Conservation (phyloP, 2,329 filamentous ascomycete species). For the Myotisia sp. region DNA sequence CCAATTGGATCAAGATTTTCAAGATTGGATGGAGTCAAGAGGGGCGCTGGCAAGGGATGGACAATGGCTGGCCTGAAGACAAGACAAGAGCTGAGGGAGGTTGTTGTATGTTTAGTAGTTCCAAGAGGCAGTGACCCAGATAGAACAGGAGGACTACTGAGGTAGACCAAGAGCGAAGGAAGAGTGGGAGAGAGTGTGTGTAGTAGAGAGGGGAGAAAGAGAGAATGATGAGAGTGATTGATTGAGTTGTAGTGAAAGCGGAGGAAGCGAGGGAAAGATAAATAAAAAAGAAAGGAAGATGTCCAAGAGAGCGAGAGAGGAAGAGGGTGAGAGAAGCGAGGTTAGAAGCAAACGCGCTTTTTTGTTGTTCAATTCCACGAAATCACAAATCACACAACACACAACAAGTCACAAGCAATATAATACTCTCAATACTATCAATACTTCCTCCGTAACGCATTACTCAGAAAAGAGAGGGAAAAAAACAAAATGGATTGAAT, state of each 20-base stretch:
- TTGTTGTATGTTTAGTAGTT: conserved; percentile 1
- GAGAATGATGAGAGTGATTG: background rate
- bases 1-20: background rate
- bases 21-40: background rate
- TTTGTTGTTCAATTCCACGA: background rate
- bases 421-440: background rate
- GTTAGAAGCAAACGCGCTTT: background rate
- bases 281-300: conserved; percentile 2
- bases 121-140: background rate
- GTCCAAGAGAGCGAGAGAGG: background rate
- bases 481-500: no score
- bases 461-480: background rate
- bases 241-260: background rate
- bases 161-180: background rate
- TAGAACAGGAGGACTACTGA: background rate
- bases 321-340: background rate
- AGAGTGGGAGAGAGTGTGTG: background rate
- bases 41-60: background rate
- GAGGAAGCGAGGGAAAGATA: background rate
- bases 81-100: conserved; percentile 2
- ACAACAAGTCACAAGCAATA: background rate
- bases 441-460: background rate
- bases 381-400: background rate
- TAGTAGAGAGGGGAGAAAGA: background rate
- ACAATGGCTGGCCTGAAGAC: conserved; percentile 1